Evolutionary conservation across 768 basidiomycete species (phyloP).

Genomic region (Nidularia sp.): DNA sequence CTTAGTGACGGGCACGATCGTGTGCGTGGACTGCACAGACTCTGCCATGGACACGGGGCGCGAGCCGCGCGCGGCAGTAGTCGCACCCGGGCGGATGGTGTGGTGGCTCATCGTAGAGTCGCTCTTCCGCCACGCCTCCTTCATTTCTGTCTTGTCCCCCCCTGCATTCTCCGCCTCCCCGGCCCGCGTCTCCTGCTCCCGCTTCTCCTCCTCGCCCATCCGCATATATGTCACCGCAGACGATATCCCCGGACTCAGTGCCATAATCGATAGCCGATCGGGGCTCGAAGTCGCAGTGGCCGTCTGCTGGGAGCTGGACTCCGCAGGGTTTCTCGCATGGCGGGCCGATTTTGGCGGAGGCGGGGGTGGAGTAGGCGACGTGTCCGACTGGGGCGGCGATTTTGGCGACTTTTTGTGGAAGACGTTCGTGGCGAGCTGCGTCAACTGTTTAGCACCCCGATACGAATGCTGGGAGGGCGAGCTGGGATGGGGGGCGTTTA

Average conservation of each 20-base stretch:
- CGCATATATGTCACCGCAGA: slow-evolving; percentile 55
- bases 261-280: slow-evolving; percentile 49
- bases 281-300: slow-evolving; percentile 7
- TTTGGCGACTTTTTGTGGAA: slow-evolving; percentile 24
- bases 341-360: slow-evolving; percentile 15
- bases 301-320: slow-evolving; percentile 6
- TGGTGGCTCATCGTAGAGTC: slow-evolving; percentile 79
- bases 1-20: slow-evolving; percentile 61
- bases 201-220: slow-evolving; percentile 27
- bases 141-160: slow-evolving; percentile 36
- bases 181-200: slow-evolving; percentile 3
- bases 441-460: slow-evolving; percentile 24
- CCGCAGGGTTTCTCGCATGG: slow-evolving; percentile 14
- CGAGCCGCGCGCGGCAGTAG: slow-evolving; percentile 41
- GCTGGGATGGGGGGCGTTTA: slow-evolving; percentile 4
- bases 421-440: slow-evolving; percentile 42
- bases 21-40: slow-evolving; percentile 69
- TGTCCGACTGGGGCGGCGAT: slow-evolving; percentile 19
- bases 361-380: slow-evolving; percentile 31
- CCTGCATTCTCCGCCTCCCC: slow-evolving; percentile 13
- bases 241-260: slow-evolving; percentile 52
- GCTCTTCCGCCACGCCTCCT: slow-evolving; percentile 77
- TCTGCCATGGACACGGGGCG: slow-evolving; percentile 79
- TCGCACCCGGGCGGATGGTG: slow-evolving; percentile 58
- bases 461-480: slow-evolving; percentile 5